phyloP scores from a whole-genome alignment of 768 basidiomycete species.

The Boletus patriciae region DNA sequence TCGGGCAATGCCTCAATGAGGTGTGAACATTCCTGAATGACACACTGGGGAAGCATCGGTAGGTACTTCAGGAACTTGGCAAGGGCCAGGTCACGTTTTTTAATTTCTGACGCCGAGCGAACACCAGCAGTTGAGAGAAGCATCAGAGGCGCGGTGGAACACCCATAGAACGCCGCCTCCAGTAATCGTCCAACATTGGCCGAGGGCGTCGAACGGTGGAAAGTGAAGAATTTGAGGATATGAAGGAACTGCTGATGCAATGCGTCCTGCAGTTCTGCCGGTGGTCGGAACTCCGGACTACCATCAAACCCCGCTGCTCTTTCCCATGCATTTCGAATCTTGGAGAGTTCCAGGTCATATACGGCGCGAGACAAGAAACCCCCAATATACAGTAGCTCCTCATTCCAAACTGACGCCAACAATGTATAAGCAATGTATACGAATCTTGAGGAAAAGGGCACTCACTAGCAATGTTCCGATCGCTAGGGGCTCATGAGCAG shows the following conservation, averaged over 20 bases:
- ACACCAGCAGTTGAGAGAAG: slow-evolving; percentile 40
- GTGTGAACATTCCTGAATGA: slow-evolving; percentile 36
- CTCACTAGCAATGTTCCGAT: neutral
- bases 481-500: neutral
- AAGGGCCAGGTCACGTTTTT: slow-evolving; percentile 36
- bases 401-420: neutral
- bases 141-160: slow-evolving; percentile 30
- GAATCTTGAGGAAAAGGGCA: no score
- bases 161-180: slow-evolving; percentile 75
- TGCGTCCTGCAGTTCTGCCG: neutral
- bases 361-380: neutral
- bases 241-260: slow-evolving; percentile 63
- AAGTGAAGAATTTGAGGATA: slow-evolving; percentile 55
- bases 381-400: neutral
- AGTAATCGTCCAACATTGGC: slow-evolving; percentile 66
- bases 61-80: slow-evolving; percentile 71
- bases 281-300: neutral
- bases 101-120: slow-evolving; percentile 59
- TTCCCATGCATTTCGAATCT: neutral
- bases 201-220: slow-evolving; percentile 58
- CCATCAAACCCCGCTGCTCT: neutral
- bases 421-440: no score
- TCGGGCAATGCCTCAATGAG: slow-evolving; percentile 28
- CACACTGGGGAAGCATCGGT: slow-evolving; percentile 65
- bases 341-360: neutral